Conservation (phyloP, 108 stramenopile genomes). For the Craspedostauros australis region DNA sequence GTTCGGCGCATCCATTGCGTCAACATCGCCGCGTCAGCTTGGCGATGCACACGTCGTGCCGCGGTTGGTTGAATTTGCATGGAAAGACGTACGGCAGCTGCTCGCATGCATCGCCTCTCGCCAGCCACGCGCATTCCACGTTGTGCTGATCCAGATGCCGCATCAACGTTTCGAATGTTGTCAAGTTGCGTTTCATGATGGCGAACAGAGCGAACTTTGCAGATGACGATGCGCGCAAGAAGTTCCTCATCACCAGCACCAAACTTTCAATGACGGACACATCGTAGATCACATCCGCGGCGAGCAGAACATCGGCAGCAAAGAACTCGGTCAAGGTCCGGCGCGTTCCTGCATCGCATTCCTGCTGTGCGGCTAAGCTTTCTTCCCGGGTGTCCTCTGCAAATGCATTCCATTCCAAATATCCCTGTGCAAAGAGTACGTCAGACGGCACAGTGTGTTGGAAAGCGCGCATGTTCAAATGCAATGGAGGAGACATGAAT, state of each 20-base stretch:
- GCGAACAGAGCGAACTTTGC: conserved; percentile 45
- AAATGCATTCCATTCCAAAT: conserved; percentile 54
- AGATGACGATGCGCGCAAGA: conserved; percentile 17
- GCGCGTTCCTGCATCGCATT: too few relatives aligned
- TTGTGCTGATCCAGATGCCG: conserved; percentile 20
- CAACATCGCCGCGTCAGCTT: too few relatives aligned
- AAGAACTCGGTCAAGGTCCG: neutral
- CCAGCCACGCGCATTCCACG: conserved; percentile 25
- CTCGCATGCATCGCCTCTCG: conserved; percentile 6
- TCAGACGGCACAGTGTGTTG: too few relatives aligned
- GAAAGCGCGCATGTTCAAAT: too few relatives aligned
- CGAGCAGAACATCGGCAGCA: conserved; percentile 48
- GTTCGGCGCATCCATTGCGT: too few relatives aligned
- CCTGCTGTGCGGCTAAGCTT: neutral
- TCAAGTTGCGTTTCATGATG: conserved; percentile 41
- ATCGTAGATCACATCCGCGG: conserved; percentile 70
- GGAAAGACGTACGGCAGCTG: conserved; percentile 34
- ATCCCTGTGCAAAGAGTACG: too few relatives aligned
- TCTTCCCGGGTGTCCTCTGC: neutral
- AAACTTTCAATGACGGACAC: conserved; percentile 26
- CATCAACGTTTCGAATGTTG: conserved; percentile 47
- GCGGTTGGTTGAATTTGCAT: conserved; percentile 49
- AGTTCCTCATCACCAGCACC: conserved; percentile 25
- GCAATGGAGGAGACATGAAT: too few relatives aligned
- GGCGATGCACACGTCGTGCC: conserved; percentile 42